A percentile compares a stretch with the other conserved stretches of the same genome.
phyloP scores from a whole-genome alignment of 768 basidiomycete genomes.

The Termitomyces sp. region DNA sequence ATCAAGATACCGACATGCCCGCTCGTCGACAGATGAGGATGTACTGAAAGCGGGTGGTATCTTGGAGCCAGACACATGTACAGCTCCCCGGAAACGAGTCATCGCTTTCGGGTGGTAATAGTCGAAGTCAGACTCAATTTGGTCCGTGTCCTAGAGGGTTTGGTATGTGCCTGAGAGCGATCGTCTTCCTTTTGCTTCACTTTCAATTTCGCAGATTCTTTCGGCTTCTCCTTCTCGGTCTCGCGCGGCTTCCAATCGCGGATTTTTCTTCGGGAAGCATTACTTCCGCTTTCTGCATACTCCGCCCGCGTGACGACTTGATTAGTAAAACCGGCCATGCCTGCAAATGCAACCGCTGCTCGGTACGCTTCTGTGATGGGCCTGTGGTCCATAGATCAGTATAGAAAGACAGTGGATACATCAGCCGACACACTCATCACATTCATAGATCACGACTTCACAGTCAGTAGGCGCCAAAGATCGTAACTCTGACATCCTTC shows the following conservation, averaged over 20 bases:
- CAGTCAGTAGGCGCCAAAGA: conserved; percentile 79
- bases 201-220: conserved; percentile 24
- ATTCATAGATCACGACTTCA: conserved; percentile 68
- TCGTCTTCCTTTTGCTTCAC: conserved; percentile 30
- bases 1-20: neutral
- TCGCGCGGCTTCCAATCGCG: conserved; percentile 48
- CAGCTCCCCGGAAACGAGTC: neutral
- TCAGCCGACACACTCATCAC: conserved; percentile 57
- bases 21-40: neutral
- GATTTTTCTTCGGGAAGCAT: conserved; percentile 73
- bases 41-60: neutral
- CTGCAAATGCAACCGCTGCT: conserved; percentile 55
- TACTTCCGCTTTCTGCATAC: conserved; percentile 80
- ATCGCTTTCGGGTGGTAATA: conserved; percentile 14
- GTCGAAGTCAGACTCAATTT: conserved; percentile 10
- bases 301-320: conserved; percentile 71
- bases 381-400: conserved; percentile 28
- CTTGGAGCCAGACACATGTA: neutral
- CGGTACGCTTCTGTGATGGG: conserved; percentile 64
- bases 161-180: conserved; percentile 18
- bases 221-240: conserved; percentile 28
- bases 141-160: conserved; percentile 16
- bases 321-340: conserved; percentile 42
- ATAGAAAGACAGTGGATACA: conserved; percentile 3
- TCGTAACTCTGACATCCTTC: conserved; percentile 69